Evolutionary conservation across 352 stramenopile genomes (phyloP).

Genomic region (Pythium brachiatum): DNA sequence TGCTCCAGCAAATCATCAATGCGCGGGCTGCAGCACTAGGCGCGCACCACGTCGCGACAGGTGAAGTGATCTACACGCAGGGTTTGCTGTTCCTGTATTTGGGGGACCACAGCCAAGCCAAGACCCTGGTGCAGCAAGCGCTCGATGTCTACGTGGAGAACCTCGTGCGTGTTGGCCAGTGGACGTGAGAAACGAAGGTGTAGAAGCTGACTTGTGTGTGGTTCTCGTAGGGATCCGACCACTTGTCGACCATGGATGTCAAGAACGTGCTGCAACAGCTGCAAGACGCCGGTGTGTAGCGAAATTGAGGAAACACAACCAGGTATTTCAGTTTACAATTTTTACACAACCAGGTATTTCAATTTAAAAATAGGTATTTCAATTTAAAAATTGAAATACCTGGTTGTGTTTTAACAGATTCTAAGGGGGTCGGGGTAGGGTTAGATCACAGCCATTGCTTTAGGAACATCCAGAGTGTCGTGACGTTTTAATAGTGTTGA

Average conservation of each 20-base stretch:
- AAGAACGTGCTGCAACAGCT: conserved; percentile 52
- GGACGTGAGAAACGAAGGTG: neutral
- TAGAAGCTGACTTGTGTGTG: neutral
- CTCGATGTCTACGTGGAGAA: conserved; percentile 56
- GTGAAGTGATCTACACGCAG: conserved; percentile 61
- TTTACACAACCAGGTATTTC: too few relatives aligned
- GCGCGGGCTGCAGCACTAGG: conserved; percentile 42
- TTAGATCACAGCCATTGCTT: too few relatives aligned
- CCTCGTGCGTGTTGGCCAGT: conserved; percentile 35
- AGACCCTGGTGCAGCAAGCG: conserved; percentile 47
- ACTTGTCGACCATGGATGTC: conserved; percentile 58
- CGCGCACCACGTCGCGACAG: conserved; percentile 48
- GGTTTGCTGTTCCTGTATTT: conserved; percentile 56
- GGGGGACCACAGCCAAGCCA: conserved; percentile 44
- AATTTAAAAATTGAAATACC: too few relatives aligned
- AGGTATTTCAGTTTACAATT: too few relatives aligned
- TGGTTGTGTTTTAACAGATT: too few relatives aligned
- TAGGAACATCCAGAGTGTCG: too few relatives aligned
- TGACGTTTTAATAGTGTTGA: too few relatives aligned
- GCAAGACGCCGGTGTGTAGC: conserved; percentile 40
- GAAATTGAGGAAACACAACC: too few relatives aligned
- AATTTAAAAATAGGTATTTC: too few relatives aligned
- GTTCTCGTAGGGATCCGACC: conserved; percentile 39
- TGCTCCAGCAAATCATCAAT: conserved; percentile 55
- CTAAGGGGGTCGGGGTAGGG: too few relatives aligned